Percentiles rank a stretch among this genome's conserved stretches.
Evolutionary conservation across 495 filamentous ascomycete genomes (phyloP).

Genomic region (Cairneyella variabilis): DNA sequence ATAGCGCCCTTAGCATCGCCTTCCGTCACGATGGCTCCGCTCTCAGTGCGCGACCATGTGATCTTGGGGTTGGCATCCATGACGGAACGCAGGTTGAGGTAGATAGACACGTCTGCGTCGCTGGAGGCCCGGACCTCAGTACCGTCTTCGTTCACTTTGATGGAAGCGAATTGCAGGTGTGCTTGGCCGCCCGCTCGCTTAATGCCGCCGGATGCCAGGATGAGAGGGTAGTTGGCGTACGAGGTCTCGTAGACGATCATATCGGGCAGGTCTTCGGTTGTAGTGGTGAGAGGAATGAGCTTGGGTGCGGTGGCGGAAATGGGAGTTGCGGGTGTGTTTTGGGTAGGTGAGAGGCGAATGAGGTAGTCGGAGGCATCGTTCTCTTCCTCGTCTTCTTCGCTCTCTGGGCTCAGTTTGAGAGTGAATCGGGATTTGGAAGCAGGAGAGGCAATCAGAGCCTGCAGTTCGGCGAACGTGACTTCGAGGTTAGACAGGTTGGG

Average conservation of each 20-base stretch:
- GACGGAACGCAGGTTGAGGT: slow-evolving; percentile 65
- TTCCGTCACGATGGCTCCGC: slow-evolving; percentile 60
- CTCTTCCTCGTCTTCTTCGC: slow-evolving; percentile 23
- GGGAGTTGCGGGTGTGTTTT: slow-evolving; percentile 79
- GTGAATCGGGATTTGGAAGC: slow-evolving; percentile 85
- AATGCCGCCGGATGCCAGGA: slow-evolving; percentile 70
- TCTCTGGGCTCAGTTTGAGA: slow-evolving; percentile 32
- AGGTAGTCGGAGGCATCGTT: slow-evolving; percentile 65
- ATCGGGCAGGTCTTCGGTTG: slow-evolving; percentile 56
- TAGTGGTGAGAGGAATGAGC: slow-evolving; percentile 63
- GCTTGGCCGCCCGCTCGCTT: slow-evolving; percentile 68
- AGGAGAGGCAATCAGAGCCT: slow-evolving; percentile 28
- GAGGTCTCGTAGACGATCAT: slow-evolving; percentile 85
- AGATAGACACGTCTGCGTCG: slow-evolving; percentile 74
- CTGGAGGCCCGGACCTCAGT: slow-evolving; percentile 62
- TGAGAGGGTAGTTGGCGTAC: slow-evolving; percentile 68
- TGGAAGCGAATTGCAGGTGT: slow-evolving; percentile 80
- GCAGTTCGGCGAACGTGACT: slow-evolving; percentile 33
- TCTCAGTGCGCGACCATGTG: slow-evolving; percentile 75
- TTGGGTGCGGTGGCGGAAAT: slow-evolving; percentile 67
- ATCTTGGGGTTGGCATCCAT: slow-evolving; percentile 56
- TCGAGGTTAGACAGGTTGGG: slow-evolving; percentile 30
- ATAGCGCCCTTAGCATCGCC: slow-evolving; percentile 42
- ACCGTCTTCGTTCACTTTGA: slow-evolving; percentile 42
- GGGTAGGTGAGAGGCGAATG: slow-evolving; percentile 88